Percentiles rank a stretch among this genome's conserved stretches.
phyloP scores from a whole-genome alignment of 352 stramenopile species.

The Stramenopiles sp. region DNA sequence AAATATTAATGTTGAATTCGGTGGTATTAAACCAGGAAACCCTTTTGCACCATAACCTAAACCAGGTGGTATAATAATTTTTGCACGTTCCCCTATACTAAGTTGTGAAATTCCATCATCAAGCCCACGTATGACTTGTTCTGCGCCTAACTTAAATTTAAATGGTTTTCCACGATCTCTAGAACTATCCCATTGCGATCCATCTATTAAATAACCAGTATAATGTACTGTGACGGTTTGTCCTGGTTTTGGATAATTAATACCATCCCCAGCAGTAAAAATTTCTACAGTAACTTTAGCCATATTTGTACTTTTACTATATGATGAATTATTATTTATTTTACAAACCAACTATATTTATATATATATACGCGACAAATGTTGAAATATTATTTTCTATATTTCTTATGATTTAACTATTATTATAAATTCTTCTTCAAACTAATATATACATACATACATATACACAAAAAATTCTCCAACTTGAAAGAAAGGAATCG shows the following conservation, averaged over 20 bases:
- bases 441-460: no score
- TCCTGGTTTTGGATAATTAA: constrained; percentile 61
- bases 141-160: constrained; percentile 59
- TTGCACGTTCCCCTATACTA: constrained; percentile 54
- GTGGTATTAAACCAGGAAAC: constrained; percentile 46
- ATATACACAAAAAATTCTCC: no score
- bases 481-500: no score
- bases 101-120: constrained; percentile 41
- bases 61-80: constrained; percentile 51
- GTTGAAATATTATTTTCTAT: no score
- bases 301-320: constrained; percentile 14
- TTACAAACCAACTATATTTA: no score
- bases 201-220: constrained; percentile 38
- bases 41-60: constrained; percentile 57
- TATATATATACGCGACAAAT: no score
- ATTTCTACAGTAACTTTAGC: constrained; percentile 59
- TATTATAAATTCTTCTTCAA: no score
- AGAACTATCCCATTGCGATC: constrained; percentile 24
- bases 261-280: constrained; percentile 57
- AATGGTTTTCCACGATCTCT: constrained; percentile 55
- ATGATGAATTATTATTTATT: no score
- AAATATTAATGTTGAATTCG: constrained; percentile 46
- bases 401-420: no score
- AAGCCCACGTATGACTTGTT: constrained; percentile 60
- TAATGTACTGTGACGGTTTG: constrained; percentile 64